A percentile compares a stretch with the other conserved stretches of the same genome.
These are phyloP conservation scores for Chaetomium cochliodes DNA, from an alignment of 495 filamentous ascomycete species.

Conservation along the genomic window DNA sequence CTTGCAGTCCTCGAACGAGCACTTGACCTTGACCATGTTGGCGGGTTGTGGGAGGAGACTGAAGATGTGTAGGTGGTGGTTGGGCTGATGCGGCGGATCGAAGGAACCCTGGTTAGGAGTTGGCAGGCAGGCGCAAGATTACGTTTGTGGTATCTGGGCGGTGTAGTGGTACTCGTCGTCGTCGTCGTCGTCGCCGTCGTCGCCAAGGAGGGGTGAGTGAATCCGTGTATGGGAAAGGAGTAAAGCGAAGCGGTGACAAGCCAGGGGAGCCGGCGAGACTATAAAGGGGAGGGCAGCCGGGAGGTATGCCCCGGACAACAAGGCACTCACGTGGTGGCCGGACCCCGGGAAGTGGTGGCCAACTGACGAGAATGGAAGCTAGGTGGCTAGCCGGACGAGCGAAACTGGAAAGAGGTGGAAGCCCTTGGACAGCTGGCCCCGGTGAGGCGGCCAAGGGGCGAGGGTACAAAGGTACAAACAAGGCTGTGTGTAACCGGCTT, in stretches of 20 bases:
- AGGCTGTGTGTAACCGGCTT: not conserved
- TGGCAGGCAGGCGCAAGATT: not conserved
- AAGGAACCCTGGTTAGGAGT: not conserved
- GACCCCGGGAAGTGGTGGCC: conserved; percentile 24
- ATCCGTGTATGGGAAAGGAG: conserved; percentile 9
- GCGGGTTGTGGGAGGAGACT: conserved; percentile 20
- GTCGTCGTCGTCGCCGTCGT: no score
- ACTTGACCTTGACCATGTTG: conserved; percentile 72
- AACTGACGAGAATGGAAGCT: conserved; percentile 18
- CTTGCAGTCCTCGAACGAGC: conserved; percentile 85
- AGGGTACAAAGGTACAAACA: conserved; percentile 4
- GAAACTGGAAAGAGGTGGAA: conserved; percentile 38
- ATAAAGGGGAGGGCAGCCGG: conserved; percentile 21
- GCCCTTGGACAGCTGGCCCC: conserved; percentile 22
- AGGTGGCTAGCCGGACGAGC: conserved; percentile 19
- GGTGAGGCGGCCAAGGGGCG: conserved; percentile 14
- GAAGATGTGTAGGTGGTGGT: conserved; percentile 1
- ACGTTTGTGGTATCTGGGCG: conserved; percentile 12
- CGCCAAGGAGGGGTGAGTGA: not conserved
- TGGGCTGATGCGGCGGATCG: not conserved
- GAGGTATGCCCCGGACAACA: conserved; percentile 23
- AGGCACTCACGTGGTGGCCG: conserved; percentile 30
- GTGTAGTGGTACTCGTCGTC: not conserved
- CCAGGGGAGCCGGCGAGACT: conserved; percentile 11
- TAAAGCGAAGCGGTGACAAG: not conserved